Evolutionary conservation across 371 early-diverging fungal genomes (phyloP).

Genomic region (Nematocida minor): DNA sequence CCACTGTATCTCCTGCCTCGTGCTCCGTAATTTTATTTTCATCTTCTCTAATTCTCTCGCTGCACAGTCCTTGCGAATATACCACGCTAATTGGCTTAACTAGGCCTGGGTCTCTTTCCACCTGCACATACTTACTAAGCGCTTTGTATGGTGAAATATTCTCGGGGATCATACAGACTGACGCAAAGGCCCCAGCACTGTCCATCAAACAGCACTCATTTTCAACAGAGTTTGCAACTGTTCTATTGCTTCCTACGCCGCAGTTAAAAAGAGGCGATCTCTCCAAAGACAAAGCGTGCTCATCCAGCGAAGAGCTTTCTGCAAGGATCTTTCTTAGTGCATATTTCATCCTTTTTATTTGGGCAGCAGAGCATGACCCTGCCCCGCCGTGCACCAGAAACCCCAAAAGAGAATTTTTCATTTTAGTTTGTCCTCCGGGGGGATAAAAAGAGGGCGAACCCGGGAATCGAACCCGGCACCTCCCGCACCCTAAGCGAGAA

Average conservation of each 20-base stretch:
- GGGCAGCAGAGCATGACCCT: neutral
- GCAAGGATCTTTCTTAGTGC: neutral
- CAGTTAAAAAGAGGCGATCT: neutral
- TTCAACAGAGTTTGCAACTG: neutral
- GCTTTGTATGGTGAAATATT: neutral
- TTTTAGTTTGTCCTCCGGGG: neutral
- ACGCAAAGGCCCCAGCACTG: neutral
- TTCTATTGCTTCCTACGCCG: slow-evolving; percentile 17
- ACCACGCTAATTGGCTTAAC: neutral
- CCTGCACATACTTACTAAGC: neutral
- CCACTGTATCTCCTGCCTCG: neutral
- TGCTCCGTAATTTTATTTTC: neutral
- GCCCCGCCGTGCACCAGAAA: slow-evolving; percentile 22
- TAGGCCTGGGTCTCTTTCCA: no score
- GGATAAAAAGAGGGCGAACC: slow-evolving; percentile 61
- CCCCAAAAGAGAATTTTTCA: neutral
- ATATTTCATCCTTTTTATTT: neutral
- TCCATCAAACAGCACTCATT: slow-evolving; percentile 21
- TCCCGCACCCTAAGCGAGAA: slow-evolving; percentile 65
- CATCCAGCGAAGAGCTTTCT: neutral
- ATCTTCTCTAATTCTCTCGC: neutral
- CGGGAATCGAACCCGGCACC: slow-evolving; percentile 67
- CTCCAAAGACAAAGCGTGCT: neutral
- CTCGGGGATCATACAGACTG: slow-evolving; percentile 13
- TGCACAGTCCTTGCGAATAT: neutral